Base-by-base conservation (phyloP, 768 basidiomycete genomes). In the Nevesoporus exiguus region DNA sequence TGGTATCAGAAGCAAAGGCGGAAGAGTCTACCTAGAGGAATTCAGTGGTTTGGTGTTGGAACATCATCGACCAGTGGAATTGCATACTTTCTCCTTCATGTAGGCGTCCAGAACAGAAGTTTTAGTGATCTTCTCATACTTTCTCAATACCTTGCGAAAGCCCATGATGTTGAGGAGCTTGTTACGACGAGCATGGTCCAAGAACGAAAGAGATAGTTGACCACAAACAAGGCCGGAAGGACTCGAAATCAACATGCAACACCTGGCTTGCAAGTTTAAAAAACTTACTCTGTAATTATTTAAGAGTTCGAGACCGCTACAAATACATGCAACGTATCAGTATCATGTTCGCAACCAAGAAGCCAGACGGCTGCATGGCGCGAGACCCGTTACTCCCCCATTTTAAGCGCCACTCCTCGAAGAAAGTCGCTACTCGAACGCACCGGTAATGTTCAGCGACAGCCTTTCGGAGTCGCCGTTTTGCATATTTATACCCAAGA, bases 111-210 rank as follows among this genome's bases (percentile, higher is more conserved):
- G 83, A 21, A 83, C 85, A 13, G 80, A 77, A 31, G 90, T 86
- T 68, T 79, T 83, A 14, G 92, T 87, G 5, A 80, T 72, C 66
- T 91, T 94, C 64, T 88, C 88, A 57, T 90, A 93, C 67, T 93
- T 93, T 72, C 88, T 93, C 52, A 93, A 66, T 0, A 85, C 85
- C 66, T 93, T 93, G 25, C 89, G 78, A 67, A 97, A 93, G 1
- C 96, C 97, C 1, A 91, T 90, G 10, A 93, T 70, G 68, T 99
- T 98, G 37, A 98, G 71, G 42, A 88, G 83, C 86, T 92, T 58
- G 9, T 27, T 27, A 24, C 10, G 36, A 33, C 27, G 42, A 27
- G 45, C 9, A 21, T 21, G 21, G 15, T 19, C 19, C 51, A 37
- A 49, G 46, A 29, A 43, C 7, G 13, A 21, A 30, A 21, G 31